These are phyloP conservation scores for Sarcodon sp. DNA, from an alignment of 768 basidiomycete genomes.

Conservation along the genomic window DNA sequence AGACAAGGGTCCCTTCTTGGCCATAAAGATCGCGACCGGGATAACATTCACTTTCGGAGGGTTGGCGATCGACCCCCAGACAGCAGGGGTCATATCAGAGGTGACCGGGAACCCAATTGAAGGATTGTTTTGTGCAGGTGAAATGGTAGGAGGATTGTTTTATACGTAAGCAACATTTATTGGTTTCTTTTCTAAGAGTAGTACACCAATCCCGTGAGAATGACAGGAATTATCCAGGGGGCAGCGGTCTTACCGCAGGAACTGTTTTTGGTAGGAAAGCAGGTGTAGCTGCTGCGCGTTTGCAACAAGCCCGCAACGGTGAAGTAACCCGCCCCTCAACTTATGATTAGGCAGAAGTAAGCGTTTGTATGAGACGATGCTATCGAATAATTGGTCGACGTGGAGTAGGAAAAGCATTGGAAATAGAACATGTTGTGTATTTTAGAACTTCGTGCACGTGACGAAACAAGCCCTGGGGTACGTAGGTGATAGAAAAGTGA, in stretches of 20 bases:
- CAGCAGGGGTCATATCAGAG: constrained; percentile 35
- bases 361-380: too few species aligned
- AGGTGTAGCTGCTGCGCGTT: constrained; percentile 29
- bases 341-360: too few species aligned
- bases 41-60: constrained; percentile 69
- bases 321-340: too few species aligned
- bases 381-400: too few species aligned
- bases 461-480: too few species aligned
- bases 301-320: too few species aligned
- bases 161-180: constrained; percentile 12
- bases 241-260: constrained; percentile 51
- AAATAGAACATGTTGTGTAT: too few species aligned
- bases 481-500: too few species aligned
- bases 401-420: too few species aligned
- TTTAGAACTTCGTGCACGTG: too few species aligned
- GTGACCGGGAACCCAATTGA: constrained; percentile 26
- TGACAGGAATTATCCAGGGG: constrained; percentile 50
- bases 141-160: constrained; percentile 56
- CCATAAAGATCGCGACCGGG: constrained; percentile 57
- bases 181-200: neutral
- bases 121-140: constrained; percentile 55
- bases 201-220: neutral
- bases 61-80: constrained; percentile 41
- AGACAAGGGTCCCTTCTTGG: constrained; percentile 40
- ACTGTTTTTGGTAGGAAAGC: constrained; percentile 54